Base-by-base conservation (phyloP, 2,329 filamentous ascomycete genomes). In the Colletotrichum sp. region DNA sequence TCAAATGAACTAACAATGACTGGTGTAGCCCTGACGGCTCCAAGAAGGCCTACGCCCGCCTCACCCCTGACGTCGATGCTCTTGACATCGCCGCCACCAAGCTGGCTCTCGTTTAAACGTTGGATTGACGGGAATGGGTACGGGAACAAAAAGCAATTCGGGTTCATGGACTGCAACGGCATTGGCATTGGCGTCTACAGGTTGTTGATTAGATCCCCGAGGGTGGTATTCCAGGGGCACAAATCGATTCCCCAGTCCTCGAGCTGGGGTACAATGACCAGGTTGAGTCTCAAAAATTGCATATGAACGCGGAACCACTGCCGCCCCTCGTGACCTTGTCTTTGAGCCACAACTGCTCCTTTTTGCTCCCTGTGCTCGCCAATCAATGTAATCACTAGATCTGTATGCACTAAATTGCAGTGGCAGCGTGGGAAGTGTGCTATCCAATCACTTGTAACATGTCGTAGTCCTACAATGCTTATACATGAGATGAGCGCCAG, bases 11-110 rank as follows among this genome's bases (percentile, higher is more conserved):
- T 83, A 70, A 81, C 79, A 60, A 59, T 4, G 6, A 10, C 62
- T 9, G 26, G 26, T 34, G 24, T 74, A 96, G 96, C 88, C 97
- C 97, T 80, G 96, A 99, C 86, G 97, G 97, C 85, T 92, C 93
- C 85, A 99, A 99, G 95, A 99, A 99, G 95, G 97, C 97, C 79
- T 99, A 97, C 86, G 96, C 95, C 85, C 95, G 96, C 87, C 93
- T 99, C 81, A 99, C 97, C 75, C 90, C 96, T 79, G 97, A 99
- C 88, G 96, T 99, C 82, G 97, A 99, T 89, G 97, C 97, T 85
- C 94, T 99, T 83, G 97, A 99, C 90, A 98, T 99, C 89, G 98
- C 97, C 80, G 98, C 97, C 85, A 99, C 97, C 89, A 99, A 99
- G 94, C 94, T 99, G 83, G 94, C 94, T 83, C 97, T 99, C 85